Evolutionary conservation across 2,329 filamentous ascomycete genomes (phyloP).

Genomic region (Pseudogymnoascus sp.): DNA sequence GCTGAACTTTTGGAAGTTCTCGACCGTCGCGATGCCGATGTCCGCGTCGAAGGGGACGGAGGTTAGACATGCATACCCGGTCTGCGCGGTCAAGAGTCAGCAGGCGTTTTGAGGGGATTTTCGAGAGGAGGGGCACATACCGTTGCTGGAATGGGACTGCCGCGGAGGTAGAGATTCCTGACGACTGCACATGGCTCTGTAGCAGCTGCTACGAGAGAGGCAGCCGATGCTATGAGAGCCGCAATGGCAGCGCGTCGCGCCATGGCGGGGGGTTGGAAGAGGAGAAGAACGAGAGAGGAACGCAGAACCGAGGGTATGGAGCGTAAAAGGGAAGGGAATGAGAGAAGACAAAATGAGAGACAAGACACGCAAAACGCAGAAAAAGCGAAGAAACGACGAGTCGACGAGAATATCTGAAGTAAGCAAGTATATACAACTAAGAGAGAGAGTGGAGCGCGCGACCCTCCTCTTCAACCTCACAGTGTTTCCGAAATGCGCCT

Average conservation of each 20-base stretch:
- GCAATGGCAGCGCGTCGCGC: neutral
- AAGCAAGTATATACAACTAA: neutral
- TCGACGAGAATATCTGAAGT: neutral
- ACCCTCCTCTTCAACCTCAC: neutral
- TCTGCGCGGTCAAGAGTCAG: conserved; percentile 48
- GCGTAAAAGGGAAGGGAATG: conserved; percentile 3
- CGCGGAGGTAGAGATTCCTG: neutral
- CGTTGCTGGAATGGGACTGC: neutral
- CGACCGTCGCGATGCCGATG: conserved; percentile 94
- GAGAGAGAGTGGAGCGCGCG: neutral
- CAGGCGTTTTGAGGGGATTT: neutral
- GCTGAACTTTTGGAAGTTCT: conserved; percentile 99
- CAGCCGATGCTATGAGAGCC: neutral
- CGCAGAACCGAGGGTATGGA: neutral
- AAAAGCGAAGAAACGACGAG: neutral
- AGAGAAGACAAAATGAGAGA: neutral
- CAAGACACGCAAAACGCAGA: neutral
- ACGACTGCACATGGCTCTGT: neutral
- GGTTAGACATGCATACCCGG: conserved; percentile 99
- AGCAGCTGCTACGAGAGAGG: neutral
- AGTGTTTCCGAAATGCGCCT: neutral
- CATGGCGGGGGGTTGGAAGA: neutral
- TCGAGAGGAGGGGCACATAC: neutral
- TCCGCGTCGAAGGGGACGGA: conserved; percentile 57
- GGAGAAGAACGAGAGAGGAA: neutral